Evolutionary conservation across 148 eudicot genomes (phyloP), one percentile per base, ranked within the genome.

Genomic region (Talinum fruticosum): DNA sequence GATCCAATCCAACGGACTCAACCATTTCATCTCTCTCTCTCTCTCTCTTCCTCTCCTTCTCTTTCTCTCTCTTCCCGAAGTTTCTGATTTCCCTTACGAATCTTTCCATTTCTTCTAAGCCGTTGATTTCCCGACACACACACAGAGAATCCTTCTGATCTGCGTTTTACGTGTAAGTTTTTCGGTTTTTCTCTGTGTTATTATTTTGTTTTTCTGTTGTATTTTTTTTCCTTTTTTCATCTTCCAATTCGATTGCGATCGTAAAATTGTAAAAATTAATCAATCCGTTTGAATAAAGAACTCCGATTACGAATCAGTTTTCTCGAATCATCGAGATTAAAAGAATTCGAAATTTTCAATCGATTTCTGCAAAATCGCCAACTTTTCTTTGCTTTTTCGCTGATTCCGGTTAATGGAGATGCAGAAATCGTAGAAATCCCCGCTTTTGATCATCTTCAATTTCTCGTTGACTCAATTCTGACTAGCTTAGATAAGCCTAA

Each of bases 1-100:
- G 14, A 33, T 34, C 76, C 49, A 35, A 83, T 72, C 82, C 74
- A 80, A 83, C 86, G 71, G 80, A 80, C 74, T 67, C 78, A 53
- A 3, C 71, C 32, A n/a, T 64, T 81, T 59, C 71, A 12, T 26
- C 32, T 21, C 70, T 7, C 62, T 73, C 72, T 65, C 66, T 16
- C 26, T 19, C 8, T 69, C 6, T 70, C 15, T 32, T 66, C 37
- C 10, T 45, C 69, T 10, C 70, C 13, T 49, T 34, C 35, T 18
- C 36, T 61, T 65, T 62, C 24, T 38, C 30, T 69, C 32, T 71
- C 36, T 37, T 61, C 59, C 29, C 75, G 75, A 75, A 80, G 34
- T 80, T 80, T 80, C 83, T 64, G 66, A 64, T 71, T 70, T 59
- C 67, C 38, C 61, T 62, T 29, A 8, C 36, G 45, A 49, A 18